Evolutionary conservation across 495 filamentous ascomycete species (phyloP).

Genomic region (Apodospora peruviana): DNA sequence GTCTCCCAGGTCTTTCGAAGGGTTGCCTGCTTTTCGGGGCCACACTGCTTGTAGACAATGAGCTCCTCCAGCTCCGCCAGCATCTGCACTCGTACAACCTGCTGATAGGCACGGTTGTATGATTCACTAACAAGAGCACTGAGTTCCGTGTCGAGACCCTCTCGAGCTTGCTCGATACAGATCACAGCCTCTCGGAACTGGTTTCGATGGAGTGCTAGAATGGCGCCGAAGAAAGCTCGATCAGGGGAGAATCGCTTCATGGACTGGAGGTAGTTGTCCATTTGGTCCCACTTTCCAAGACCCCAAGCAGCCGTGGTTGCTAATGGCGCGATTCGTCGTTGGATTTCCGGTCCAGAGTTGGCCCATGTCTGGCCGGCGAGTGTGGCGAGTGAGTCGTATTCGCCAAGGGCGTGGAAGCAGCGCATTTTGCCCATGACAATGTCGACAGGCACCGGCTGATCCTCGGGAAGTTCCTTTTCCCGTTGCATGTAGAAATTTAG

Average conservation of each 20-base stretch:
- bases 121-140: slow-evolving; percentile 92
- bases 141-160: slow-evolving; percentile 90
- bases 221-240: slow-evolving; percentile 94
- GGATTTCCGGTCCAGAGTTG: slow-evolving; percentile 75
- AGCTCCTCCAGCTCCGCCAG: slow-evolving; percentile 97
- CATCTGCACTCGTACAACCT: slow-evolving; percentile 97
- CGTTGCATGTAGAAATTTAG: slow-evolving; percentile 82
- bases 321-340: slow-evolving; percentile 81
- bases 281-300: slow-evolving; percentile 89
- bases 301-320: slow-evolving; percentile 98
- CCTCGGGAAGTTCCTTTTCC: slow-evolving; percentile 57
- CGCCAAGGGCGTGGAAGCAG: slow-evolving; percentile 91
- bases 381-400: slow-evolving; percentile 87
- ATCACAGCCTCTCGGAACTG: slow-evolving; percentile 80
- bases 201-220: slow-evolving; percentile 87
- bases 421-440: slow-evolving; percentile 99
- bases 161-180: slow-evolving; percentile 86
- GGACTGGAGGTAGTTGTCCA: slow-evolving; percentile 91
- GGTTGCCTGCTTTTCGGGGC: slow-evolving; percentile 79
- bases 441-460: slow-evolving; percentile 65
- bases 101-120: slow-evolving; percentile 92
- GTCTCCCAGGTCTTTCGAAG: slow-evolving; percentile 94
- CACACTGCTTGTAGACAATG: slow-evolving; percentile 91
- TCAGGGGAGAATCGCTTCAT: slow-evolving; percentile 94
- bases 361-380: slow-evolving; percentile 91